Evolutionary conservation across 305 asterid genomes (phyloP).

Genomic region (Euphrasia arctica): DNA sequence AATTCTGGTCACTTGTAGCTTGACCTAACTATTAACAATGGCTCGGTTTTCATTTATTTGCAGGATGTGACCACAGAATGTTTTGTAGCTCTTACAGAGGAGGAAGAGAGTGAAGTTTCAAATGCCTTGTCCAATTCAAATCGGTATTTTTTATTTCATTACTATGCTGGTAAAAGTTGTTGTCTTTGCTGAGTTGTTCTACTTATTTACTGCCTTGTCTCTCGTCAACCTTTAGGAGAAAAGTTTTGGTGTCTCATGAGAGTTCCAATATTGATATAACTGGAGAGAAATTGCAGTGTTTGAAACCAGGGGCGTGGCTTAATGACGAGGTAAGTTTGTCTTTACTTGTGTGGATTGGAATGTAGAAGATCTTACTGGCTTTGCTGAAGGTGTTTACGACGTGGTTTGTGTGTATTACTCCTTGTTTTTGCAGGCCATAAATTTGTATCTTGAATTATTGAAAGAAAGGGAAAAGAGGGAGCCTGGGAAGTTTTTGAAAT

Average conservation of each 20-base stretch:
- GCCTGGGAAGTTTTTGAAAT: conserved; percentile 67
- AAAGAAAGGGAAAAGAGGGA: conserved; percentile 85
- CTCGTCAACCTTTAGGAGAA: conserved; percentile 41
- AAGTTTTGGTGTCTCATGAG: conserved; percentile 51
- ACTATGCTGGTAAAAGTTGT: conserved; percentile 7
- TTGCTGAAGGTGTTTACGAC: conserved; percentile 2
- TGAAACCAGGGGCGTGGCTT: conserved; percentile 69
- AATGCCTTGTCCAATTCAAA: conserved; percentile 37
- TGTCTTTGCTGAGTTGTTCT: conserved; percentile 2
- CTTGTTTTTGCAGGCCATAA: conserved; percentile 62
- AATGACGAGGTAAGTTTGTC: conserved; percentile 65
- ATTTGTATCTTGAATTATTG: conserved; percentile 71
- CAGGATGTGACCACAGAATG: conserved; percentile 57
- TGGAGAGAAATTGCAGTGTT: conserved; percentile 67
- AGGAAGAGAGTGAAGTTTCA: conserved; percentile 47
- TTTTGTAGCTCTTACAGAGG: conserved; percentile 57
- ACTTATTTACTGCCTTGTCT: conserved; percentile 3
- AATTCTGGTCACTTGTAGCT: not conserved
- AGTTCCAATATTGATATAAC: conserved; percentile 64
- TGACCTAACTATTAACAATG: conserved; percentile 34
- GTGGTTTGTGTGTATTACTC: conserved; percentile 7
- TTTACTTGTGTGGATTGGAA: not conserved
- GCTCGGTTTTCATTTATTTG: conserved; percentile 25
- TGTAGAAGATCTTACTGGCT: not conserved
- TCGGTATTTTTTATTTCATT: conserved; percentile 38